Evolutionary conservation across 805 yeast species (phyloP), one percentile per base, ranked within the genome.

Genomic region (Candida pseudofarinosa): DNA sequence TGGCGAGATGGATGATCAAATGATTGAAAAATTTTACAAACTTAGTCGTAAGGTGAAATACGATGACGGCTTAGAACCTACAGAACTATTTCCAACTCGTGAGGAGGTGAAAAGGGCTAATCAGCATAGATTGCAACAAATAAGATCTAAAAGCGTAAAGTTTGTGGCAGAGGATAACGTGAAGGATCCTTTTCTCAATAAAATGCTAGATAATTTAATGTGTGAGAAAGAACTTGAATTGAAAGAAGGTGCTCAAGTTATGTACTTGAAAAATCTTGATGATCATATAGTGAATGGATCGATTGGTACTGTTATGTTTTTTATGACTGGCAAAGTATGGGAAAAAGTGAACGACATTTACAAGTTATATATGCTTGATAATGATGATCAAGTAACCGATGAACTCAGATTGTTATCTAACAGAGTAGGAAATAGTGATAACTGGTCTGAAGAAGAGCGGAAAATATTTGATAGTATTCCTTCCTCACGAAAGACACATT

Each of bases 161-260:
- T 90, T 69, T 54, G 60, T 58, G n/a, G 67, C 73, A 4, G 47
- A 41, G n/a, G 76, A 71, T 46, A 61, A 56, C 19, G 61, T 60
- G 2, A 44, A 53, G 4, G 51, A 47, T 39, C 51, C 51, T 10
- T 45, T 45, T 16, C 51, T 51, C 35, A 44, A 58, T 15, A 59
- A 65, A 28, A 55, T 68, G 44, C 61, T 83, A 39, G 82, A 83
- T 16, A 73, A 76, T 37, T 69, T 88, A 33, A 82, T 90, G 85
- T 95, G 93, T 36, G 85, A 83, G 19, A 73, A 75, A 44, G 57
- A 52, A 4, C 56, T 93, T 13, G 72, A 68, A 2, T 65, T 93
- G 49, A 91, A 90, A 59, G 81, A 79, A 42, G 88, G 88, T 31
- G 95, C 97, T 0, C 99, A 93, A 62, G 97, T 93, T 1, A 90